phyloP scores from a whole-genome alignment of 2,329 filamentous ascomycete species.

The Diaporthe longicolla region DNA sequence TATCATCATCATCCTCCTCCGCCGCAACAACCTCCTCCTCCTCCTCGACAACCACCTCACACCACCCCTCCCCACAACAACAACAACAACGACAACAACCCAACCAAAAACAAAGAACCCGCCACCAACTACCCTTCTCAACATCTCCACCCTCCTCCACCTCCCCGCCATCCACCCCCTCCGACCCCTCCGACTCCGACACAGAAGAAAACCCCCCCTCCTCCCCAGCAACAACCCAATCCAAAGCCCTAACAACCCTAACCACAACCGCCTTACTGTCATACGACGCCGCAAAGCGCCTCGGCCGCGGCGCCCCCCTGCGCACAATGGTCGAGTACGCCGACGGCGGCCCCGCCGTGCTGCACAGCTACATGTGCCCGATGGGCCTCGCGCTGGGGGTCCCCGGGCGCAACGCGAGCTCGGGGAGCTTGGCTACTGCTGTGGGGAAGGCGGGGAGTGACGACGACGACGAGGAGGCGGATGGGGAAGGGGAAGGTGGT shows the following conservation, averaged over 20 bases:
- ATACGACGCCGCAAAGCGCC: conserved; percentile 65
- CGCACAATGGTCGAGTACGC: conserved; percentile 72
- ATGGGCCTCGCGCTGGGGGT: conserved; percentile 40
- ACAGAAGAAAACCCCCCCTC: conserved; percentile 40
- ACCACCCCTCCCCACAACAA: conserved; percentile 46
- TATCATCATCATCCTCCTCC: conserved; percentile 57
- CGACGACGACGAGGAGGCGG: neutral
- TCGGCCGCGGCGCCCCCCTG: conserved; percentile 67
- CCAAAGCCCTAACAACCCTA: conserved; percentile 66
- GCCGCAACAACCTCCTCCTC: conserved; percentile 52
- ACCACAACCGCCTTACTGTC: conserved; percentile 67
- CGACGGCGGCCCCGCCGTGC: conserved; percentile 57
- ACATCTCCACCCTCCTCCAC: conserved; percentile 31
- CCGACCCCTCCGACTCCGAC: conserved; percentile 31
- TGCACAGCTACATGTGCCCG: conserved; percentile 46
- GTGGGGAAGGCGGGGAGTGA: neutral
- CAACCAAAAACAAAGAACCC: neutral
- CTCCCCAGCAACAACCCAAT: conserved; percentile 17
- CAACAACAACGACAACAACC: conserved; percentile 52
- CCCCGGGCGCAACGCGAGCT: conserved; percentile 12
- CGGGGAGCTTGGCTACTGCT: conserved; percentile 8
- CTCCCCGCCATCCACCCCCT: conserved; percentile 36
- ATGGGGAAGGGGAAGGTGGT: neutral
- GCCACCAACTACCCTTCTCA: conserved; percentile 26
- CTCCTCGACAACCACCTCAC: conserved; percentile 2